phyloP scores from a whole-genome alignment of 768 basidiomycete genomes.

The Mycena belliarum region DNA sequence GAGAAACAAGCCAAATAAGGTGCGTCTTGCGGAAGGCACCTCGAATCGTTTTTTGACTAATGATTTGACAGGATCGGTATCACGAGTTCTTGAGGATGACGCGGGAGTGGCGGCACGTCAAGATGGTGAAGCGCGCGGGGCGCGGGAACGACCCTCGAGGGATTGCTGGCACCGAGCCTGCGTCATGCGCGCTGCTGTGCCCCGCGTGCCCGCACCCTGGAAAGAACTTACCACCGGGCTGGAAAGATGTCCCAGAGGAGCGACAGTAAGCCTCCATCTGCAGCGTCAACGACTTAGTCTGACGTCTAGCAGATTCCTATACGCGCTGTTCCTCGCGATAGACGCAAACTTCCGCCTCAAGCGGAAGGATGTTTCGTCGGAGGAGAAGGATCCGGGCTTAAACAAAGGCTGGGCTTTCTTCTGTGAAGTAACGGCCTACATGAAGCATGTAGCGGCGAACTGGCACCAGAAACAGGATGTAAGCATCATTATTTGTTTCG shows the following conservation, averaged over 20 bases:
- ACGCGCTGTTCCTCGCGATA: constrained; percentile 21
- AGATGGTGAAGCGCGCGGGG: constrained; percentile 25
- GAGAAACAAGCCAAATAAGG: not conserved
- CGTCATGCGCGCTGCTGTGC: constrained; percentile 28
- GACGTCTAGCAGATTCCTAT: constrained; percentile 13
- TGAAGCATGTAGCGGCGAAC: not conserved
- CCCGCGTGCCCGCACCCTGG: constrained; percentile 31
- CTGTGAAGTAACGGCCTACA: not conserved
- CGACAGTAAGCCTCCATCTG: constrained; percentile 9
- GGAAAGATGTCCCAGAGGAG: constrained; percentile 19
- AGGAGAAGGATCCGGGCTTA: constrained; percentile 21
- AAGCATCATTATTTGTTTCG: not conserved
- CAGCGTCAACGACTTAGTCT: not conserved
- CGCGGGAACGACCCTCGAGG: constrained; percentile 18
- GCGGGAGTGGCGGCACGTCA: constrained; percentile 21
- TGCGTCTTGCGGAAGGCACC: not conserved
- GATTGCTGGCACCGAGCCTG: constrained; percentile 12
- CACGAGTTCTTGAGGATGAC: constrained; percentile 12
- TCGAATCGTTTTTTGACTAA: no score
- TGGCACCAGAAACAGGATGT: constrained; percentile 4
- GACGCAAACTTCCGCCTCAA: constrained; percentile 12
- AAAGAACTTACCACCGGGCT: constrained; percentile 26
- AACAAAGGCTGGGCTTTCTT: not conserved
- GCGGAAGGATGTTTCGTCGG: constrained; percentile 19
- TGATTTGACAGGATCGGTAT: constrained; percentile 29